These are phyloP conservation scores for Metarhizium guizhouense DNA, from an alignment of 2,329 filamentous ascomycete species.

Conservation along the genomic window DNA sequence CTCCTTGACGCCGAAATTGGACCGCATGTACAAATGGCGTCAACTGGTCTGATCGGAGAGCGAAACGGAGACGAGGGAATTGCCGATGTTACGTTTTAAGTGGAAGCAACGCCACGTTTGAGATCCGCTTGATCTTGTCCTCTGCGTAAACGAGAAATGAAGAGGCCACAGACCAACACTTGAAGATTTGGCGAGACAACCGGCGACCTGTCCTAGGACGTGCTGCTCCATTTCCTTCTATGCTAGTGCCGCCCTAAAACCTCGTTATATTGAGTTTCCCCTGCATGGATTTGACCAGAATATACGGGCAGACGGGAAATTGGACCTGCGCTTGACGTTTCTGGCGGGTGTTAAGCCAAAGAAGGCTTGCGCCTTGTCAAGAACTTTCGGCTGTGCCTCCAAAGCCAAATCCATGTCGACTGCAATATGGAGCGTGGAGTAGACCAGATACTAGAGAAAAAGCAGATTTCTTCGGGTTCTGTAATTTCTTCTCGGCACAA, in stretches of 20 bases:
- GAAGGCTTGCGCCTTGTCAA: background rate
- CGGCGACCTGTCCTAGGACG: background rate
- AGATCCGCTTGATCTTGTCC: background rate
- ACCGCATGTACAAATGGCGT: too few relatives aligned
- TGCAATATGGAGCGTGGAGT: background rate
- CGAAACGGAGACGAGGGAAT: too few relatives aligned
- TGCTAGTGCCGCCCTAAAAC: background rate
- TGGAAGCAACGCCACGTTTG: background rate
- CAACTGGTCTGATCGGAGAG: too few relatives aligned
- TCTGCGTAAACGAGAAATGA: background rate
- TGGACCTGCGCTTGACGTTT: background rate
- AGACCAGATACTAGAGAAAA: too few relatives aligned
- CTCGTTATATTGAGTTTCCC: background rate
- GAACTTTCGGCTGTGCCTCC: background rate
- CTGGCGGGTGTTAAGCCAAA: background rate
- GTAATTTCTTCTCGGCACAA: too few relatives aligned
- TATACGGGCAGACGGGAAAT: background rate
- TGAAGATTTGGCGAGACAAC: background rate
- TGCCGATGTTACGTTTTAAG: too few relatives aligned
- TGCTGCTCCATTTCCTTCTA: background rate
- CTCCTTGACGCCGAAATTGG: too few relatives aligned
- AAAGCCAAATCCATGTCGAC: background rate
- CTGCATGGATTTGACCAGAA: background rate
- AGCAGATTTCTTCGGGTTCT: too few relatives aligned
- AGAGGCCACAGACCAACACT: background rate